phyloP scores from a whole-genome alignment of 805 yeast species.

The Teunomyces gatunensis region DNA sequence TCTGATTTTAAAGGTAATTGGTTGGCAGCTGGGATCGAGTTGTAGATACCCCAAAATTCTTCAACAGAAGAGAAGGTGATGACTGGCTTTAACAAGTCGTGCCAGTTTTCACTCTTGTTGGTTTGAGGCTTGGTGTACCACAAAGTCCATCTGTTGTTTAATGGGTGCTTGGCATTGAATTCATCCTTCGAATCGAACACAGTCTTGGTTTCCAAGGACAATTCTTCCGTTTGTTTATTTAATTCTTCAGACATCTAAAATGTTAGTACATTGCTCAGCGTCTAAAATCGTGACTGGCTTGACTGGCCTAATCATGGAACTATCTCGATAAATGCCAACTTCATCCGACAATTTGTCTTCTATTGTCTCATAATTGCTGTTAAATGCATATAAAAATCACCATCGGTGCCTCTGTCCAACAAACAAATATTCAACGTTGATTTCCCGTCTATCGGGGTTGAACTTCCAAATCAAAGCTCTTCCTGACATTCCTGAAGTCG shows the following conservation, averaged over 20 bases:
- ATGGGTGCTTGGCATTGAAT: constrained; percentile 81
- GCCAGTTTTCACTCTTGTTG: constrained; percentile 80
- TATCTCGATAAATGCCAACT: no score
- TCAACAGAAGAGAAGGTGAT: constrained; percentile 92
- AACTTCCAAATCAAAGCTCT: background rate
- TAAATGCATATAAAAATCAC: no score
- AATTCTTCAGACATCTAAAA: constrained; percentile 44
- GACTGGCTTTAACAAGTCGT: constrained; percentile 87
- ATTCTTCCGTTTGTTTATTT: constrained; percentile 42
- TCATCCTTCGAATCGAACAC: constrained; percentile 60
- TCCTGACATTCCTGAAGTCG: no score
- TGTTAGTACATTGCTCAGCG: constrained; percentile 8
- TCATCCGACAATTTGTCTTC: no score
- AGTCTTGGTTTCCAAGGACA: constrained; percentile 45
- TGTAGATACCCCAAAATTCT: constrained; percentile 97
- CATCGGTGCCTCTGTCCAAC: background rate
- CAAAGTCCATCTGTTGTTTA: constrained; percentile 87
- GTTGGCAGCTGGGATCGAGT: constrained; percentile 86
- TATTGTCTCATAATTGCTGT: no score
- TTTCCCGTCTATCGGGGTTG: background rate
- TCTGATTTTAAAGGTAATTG: constrained; percentile 91
- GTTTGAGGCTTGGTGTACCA: constrained; percentile 97
- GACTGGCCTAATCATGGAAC: background rate
- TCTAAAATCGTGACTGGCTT: background rate
- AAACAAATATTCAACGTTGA: background rate